Base-by-base conservation (phyloP, 305 asterid species). In the Lippia alba region DNA sequence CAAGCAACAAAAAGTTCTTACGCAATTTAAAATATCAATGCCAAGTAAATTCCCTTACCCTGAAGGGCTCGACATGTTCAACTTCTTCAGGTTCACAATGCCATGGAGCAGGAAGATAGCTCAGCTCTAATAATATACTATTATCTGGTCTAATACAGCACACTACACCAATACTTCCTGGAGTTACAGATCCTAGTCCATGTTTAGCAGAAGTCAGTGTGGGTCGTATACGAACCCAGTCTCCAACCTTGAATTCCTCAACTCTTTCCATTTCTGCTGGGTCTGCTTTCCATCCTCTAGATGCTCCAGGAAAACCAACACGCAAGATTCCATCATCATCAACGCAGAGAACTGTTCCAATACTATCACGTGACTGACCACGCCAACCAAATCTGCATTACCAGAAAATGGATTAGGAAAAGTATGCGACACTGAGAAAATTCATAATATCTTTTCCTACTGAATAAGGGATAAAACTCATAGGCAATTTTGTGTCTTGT, bases 271-370 rank as follows among this genome's bases (percentile, higher is more conserved):
- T 89, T 80, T 94, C 99, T 56, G 99, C 89, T 73, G 99, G 99
- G 76, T 94, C 99, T 74, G 99, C 99, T 85, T 91, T 94, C 97
- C 97, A 94, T 72, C 99, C 99, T 84, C 99, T 86, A 70, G 99
- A 94, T 79, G 97, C 99, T 83, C 99, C 99, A 64, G 97, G 99
- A 77, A 94, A 94, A 62, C 97, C 99, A 74, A 94, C 96, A 56
- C 97, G 96, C 76, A 94, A 83, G 61, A 91, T 87, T 54, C 99
- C 99, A 78, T 94, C 99, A 79, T 94, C 99, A 86, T 94, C 97
- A 53, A 90, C 99, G 76, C 99, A 91, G n/a, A 94, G 76, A 66
- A 94, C 96, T 63, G 96, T 94, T 78, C 99, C 99, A 24, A 89
- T 81, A 84, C 95, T 91, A 74, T 91, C 93, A 60, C 89, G 95